Base-by-base conservation (phyloP, 2,329 filamentous ascomycete species). In the Apiospora sp. region DNA sequence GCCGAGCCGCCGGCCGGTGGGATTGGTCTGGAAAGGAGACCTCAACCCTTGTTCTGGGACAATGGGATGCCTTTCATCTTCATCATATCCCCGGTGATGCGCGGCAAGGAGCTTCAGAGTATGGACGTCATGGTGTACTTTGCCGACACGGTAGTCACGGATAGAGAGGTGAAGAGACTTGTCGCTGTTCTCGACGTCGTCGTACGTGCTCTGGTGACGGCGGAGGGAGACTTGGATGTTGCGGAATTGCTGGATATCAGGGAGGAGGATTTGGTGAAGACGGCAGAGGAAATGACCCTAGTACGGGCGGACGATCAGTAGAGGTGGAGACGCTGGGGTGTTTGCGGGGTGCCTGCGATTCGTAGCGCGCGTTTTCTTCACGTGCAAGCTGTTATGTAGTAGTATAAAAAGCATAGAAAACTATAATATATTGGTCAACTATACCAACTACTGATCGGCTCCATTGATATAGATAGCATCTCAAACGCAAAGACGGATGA, bases 1-100 rank as follows among this genome's bases (percentile, higher is more conserved):
- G 67, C 67, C 43, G 41, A 16, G 41, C 16, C 16, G 12, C 27
- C 43, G 43, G 67, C 43, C 13, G 43, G 14, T 41, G 67, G 43
- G 7, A 68, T 68, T 43, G 67, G 67, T 22, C 24, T 68, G 67
- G 24, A 68, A n/a, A 46, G 67, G 67, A 30, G 67, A 24, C 19
- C 30, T 37, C 27, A 68, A 7, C 67, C 67, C 24, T 12, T 68
- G 13, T 68, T 68, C 24, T 37, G 24, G 27, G n/a, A 68, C 24
- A 16, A 68, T 43, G 67, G 67, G 24, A 37, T 30, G 67, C 43
- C 67, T 3, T 49, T 68, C 24, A 49, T 37, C n/a, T 5, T 68
- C 24, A 13, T n/a, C 14, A 13, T 68, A 14, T 48, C 43, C 8
- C 67, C 34, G 10, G 16, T 68, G 2, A 19, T 49, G 37, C 41